Evolutionary conservation across 2,329 filamentous ascomycete species (phyloP), one percentile per base, ranked within the genome.

Genomic region (Pleoardoris graminearum): DNA sequence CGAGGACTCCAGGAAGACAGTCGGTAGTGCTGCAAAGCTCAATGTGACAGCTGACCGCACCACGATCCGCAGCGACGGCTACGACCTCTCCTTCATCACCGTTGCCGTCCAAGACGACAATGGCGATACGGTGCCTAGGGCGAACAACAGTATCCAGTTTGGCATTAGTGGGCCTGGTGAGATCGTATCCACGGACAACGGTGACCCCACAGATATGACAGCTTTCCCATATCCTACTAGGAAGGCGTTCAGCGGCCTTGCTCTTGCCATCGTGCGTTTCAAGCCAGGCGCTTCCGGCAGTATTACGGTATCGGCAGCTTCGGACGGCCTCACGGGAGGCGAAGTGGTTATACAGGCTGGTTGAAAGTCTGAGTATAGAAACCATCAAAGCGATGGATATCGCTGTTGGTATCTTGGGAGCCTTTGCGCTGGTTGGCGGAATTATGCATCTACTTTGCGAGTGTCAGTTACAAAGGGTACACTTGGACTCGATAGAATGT

Each of bases 11-110:
- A 70, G 74, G 37, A 58, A 59, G 22, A 83, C 80, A 0, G 73
- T 71, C 2, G 80, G 79, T 0, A 53, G 61, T 0, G 71, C 80
- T 0, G 59, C 72, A 3, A 57, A 57, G 17, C 58, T 82, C 29
- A 65, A 66, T 2, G 51, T 80, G 6, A 74, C 66, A 6, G 71
- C 75, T 0, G 78, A 82, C 54, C 70, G 77, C 7, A 61, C 62
- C 0, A 56, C 42, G 0, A 77, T 82, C 17, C 39, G 54, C 0
- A 77, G 76, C 3, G 57, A 73, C 30, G 78, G 79, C 0, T 49
- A 71, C 14, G 80, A 82, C 53, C 60, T 83, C 11, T 68, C 76
- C 0, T 83, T 78, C 48, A 54, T 83, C 19, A 77, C 71, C 0
- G 75, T 78, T 2, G 69, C 71, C 0, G 76, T 83, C 0, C 63